Percentiles rank a stretch among this genome's conserved stretches.
Evolutionary conservation across 441 rosid species (phyloP).

Genomic region (Codiaeum variegatum): DNA sequence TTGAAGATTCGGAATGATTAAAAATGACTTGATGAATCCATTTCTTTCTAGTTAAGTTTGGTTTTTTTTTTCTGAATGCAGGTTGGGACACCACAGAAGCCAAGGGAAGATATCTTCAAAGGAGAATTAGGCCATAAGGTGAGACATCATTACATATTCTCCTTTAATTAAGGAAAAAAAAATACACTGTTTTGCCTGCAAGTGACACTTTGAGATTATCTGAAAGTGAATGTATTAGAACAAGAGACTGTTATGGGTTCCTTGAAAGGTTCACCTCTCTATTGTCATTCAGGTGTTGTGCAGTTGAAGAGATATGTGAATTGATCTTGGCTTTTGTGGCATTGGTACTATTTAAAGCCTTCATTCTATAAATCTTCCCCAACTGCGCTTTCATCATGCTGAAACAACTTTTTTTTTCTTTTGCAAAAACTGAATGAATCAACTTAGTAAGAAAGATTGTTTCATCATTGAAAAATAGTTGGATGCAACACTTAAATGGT

Average conservation of each 20-base stretch:
- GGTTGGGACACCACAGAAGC: conserved; percentile 15
- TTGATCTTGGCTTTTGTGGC: not conserved
- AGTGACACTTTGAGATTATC: not conserved
- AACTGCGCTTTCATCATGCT: not conserved
- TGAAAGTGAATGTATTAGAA: not conserved
- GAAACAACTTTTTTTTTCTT: no score
- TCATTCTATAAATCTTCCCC: not conserved
- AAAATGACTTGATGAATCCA: not conserved
- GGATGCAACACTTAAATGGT: conserved; percentile 31
- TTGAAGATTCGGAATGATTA: not conserved
- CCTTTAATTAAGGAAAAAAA: not conserved
- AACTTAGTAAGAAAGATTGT: not conserved
- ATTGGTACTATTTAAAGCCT: not conserved
- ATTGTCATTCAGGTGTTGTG: not conserved
- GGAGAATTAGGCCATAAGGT: not conserved
- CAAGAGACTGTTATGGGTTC: not conserved
- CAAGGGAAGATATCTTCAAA: not conserved
- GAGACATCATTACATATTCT: not conserved
- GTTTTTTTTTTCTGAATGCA: conserved; percentile 1
- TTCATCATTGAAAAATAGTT: conserved; percentile 24
- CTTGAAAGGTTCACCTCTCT: not conserved
- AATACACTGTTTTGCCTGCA: not conserved
- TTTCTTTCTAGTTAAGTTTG: not conserved
- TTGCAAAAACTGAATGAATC: no score
- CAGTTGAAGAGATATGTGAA: not conserved